Conservation (phyloP, 257 asterid genomes). For the Cruciata laevipes region DNA sequence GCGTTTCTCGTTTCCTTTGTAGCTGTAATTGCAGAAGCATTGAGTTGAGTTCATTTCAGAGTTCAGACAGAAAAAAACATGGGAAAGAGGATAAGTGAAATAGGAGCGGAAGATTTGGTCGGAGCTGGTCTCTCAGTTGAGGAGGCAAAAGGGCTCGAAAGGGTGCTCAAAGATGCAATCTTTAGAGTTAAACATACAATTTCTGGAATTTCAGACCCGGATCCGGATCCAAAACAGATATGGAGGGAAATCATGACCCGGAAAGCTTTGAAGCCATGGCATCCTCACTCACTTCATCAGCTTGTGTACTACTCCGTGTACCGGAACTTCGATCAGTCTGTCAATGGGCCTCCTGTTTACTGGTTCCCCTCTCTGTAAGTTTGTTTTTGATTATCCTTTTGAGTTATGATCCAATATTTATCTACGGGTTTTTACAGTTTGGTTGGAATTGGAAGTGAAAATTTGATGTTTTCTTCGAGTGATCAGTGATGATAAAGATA, state of each 20-base stretch:
- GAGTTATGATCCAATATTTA: not conserved
- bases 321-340: constrained; percentile 36
- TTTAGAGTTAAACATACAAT: not conserved
- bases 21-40: not conserved
- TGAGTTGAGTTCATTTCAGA: not conserved
- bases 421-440: not conserved
- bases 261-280: constrained; percentile 61
- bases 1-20: not conserved
- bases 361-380: constrained; percentile 87
- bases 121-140: constrained; percentile 41
- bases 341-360: constrained; percentile 64
- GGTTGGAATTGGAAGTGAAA: not conserved
- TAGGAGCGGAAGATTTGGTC: constrained; percentile 51
- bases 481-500: not conserved
- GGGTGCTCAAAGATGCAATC: constrained; percentile 32
- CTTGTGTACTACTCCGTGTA: constrained; percentile 64
- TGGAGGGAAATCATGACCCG: constrained; percentile 52
- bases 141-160: constrained; percentile 47
- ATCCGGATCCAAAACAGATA: constrained; percentile 27
- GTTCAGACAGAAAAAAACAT: not conserved
- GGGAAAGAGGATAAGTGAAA: constrained; percentile 43
- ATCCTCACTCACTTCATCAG: constrained; percentile 67
- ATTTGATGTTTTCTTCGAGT: not conserved
- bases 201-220: constrained; percentile 17
- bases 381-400: not conserved